Base-by-base conservation (phyloP, 108 stramenopile genomes). In the Poteriospumella lacustris region DNA sequence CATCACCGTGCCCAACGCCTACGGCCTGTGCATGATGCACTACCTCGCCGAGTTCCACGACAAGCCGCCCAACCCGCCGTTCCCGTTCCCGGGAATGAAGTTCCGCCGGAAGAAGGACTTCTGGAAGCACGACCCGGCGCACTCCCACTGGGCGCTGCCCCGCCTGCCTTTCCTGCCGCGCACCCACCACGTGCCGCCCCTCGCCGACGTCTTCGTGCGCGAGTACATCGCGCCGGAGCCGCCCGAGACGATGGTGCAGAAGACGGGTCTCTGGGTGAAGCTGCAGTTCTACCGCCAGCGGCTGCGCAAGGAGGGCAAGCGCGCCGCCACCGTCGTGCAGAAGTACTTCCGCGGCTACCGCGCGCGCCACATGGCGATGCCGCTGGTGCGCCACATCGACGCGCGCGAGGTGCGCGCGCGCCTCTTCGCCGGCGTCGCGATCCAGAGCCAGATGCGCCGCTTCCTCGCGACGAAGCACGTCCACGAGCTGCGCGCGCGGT, bases 361-460 rank as follows among this genome's bases (percentile, higher is more conserved):
- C 12, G n/a, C n/a, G n/a, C n/a, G n/a, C n/a, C n/a, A n/a, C n/a
- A n/a, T n/a, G n/a, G n/a, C n/a, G n/a, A n/a, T n/a, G n/a, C n/a
- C n/a, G n/a, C n/a, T n/a, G n/a, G n/a, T n/a, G n/a, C n/a, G n/a
- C n/a, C n/a, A n/a, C n/a, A n/a, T n/a, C n/a, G n/a, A n/a, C n/a
- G n/a, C n/a, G n/a, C n/a, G n/a, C n/a, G n/a, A n/a, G n/a, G n/a
- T n/a, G n/a, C n/a, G n/a, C 12, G 5, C 3, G 9, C 70, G 70
- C 24, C 9, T 5, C 5, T 19, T 33, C 5, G 47, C 24, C 5
- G 70, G 31, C 12, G 42, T 73, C 36, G 33, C 9, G 28, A 73
- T 73, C 36, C 70, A 73, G 42, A 52, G 41, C 42, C 5, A 34
- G 41, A 73, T 73, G 33, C 12, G 70, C 26, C 38, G 70, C 26